A percentile compares a stretch with the other conserved stretches of the same genome.
Evolutionary conservation across 495 filamentous ascomycete genomes (phyloP).

Genomic region (Hypomontagnella monticulosa): DNA sequence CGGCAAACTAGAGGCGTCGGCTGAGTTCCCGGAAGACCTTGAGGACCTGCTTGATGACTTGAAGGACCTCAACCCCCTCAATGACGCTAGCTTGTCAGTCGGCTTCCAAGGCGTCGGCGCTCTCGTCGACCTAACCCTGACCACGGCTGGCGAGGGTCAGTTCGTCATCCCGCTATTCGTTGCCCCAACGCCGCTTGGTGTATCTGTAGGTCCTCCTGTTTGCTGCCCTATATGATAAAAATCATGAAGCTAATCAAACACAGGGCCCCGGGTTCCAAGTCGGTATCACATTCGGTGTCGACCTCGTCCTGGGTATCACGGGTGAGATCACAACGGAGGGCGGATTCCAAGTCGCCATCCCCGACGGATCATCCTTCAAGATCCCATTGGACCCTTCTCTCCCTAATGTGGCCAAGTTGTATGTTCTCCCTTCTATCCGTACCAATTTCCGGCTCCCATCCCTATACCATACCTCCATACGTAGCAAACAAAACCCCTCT

Average conservation of each 20-base stretch:
- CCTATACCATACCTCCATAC: background rate
- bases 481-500: background rate
- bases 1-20: slow-evolving; percentile 33
- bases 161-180: slow-evolving; percentile 35
- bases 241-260: background rate
- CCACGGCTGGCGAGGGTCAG: slow-evolving; percentile 17
- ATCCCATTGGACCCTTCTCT: slow-evolving; percentile 34
- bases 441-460: background rate
- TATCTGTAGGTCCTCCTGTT: slow-evolving; percentile 26
- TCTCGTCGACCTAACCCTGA: slow-evolving; percentile 30
- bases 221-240: background rate
- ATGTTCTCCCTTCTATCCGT: slow-evolving; percentile 12
- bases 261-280: slow-evolving; percentile 44
- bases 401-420: slow-evolving; percentile 39
- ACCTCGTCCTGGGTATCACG: slow-evolving; percentile 41
- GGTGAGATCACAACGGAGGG: slow-evolving; percentile 36
- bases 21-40: slow-evolving; percentile 39
- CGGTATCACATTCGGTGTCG: slow-evolving; percentile 42
- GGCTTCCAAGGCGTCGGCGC: slow-evolving; percentile 42
- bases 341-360: slow-evolving; percentile 48
- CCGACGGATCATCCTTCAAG: slow-evolving; percentile 44
- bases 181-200: slow-evolving; percentile 37
- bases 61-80: slow-evolving; percentile 31
- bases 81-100: slow-evolving; percentile 36
- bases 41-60: slow-evolving; percentile 31